A percentile compares a stretch with the other conserved stretches of the same genome.
Evolutionary conservation across 1,284 basidiomycete genomes (phyloP).

Genomic region (Ustilago esculenta): DNA sequence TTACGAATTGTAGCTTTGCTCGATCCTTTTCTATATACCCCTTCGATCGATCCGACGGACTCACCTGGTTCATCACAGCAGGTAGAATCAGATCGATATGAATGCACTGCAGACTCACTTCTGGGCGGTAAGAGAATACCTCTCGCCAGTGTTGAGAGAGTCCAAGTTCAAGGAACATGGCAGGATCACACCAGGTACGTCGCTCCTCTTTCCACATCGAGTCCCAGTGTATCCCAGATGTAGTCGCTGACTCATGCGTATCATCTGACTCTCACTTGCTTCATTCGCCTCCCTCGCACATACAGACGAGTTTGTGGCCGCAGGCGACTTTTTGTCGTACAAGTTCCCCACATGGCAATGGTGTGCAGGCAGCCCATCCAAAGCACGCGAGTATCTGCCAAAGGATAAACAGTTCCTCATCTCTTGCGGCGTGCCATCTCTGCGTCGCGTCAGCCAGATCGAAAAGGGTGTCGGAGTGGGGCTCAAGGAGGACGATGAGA

Average conservation of each 20-base stretch:
- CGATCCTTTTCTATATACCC: neutral
- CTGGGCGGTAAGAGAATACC: conserved; percentile 94
- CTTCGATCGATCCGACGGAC: neutral
- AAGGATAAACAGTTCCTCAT: conserved; percentile 95
- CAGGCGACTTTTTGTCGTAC: conserved; percentile 64
- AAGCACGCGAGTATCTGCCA: conserved; percentile 89
- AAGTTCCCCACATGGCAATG: conserved; percentile 67
- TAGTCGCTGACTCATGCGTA: too few relatives aligned
- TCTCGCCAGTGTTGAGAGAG: conserved; percentile 94
- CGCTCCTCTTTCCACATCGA: too few relatives aligned
- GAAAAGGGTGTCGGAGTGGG: conserved; percentile 34
- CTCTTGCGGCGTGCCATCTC: conserved; percentile 63
- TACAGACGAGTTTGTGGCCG: conserved; percentile 64
- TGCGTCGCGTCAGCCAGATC: conserved; percentile 61
- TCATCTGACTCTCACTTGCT: too few relatives aligned
- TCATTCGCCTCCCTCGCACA: too few relatives aligned
- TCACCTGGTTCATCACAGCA: too few relatives aligned
- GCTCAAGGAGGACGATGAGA: conserved; percentile 45
- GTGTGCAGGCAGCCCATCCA: conserved; percentile 73
- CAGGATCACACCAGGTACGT: conserved; percentile 88
- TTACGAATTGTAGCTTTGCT: neutral
- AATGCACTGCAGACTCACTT: conserved; percentile 75
- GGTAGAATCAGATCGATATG: conserved; percentile 7
- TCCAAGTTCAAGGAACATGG: conserved; percentile 99
- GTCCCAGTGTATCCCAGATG: too few relatives aligned